phyloP scores from a whole-genome alignment of 2,329 filamentous ascomycete species.

The Beauveria medogensis region DNA sequence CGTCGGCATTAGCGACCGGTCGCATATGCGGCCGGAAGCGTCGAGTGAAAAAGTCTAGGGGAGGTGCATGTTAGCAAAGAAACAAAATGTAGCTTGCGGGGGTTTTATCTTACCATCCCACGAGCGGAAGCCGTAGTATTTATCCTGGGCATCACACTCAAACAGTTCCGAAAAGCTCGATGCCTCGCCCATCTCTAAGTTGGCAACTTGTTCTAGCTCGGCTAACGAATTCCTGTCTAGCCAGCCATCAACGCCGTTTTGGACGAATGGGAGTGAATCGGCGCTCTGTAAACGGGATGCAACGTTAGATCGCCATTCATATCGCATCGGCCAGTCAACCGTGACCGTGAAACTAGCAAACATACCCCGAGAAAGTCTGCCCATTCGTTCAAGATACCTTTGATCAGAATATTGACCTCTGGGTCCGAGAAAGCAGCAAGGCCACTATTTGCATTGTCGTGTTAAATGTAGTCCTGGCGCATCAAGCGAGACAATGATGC shows the following conservation, averaged over 20 bases:
- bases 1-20: slow-evolving; percentile 48
- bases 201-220: slow-evolving; percentile 45
- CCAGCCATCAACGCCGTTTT: slow-evolving; percentile 43
- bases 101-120: slow-evolving; percentile 49
- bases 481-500: not conserved
- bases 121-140: slow-evolving; percentile 53
- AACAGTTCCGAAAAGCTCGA: slow-evolving; percentile 53
- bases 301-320: not conserved
- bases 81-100: fast-evolving
- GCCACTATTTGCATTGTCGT: not conserved
- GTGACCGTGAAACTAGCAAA: not conserved
- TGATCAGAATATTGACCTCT: not conserved
- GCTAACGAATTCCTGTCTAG: slow-evolving; percentile 41
- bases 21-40: slow-evolving; percentile 43
- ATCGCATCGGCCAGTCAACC: no score
- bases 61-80: not conserved
- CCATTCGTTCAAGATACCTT: slow-evolving; percentile 8
- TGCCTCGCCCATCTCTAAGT: slow-evolving; percentile 32
- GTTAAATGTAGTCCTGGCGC: not conserved
- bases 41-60: slow-evolving; percentile 56
- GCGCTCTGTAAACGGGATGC: slow-evolving; percentile 28
- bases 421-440: slow-evolving; percentile 3
- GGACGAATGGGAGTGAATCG: slow-evolving; percentile 40
- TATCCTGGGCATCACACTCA: slow-evolving; percentile 45
- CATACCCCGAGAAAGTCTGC: not conserved